Percentiles rank a stretch among this genome's conserved stretches.
Conservation (phyloP, 768 basidiomycete species). For the Termitomyces sp. region DNA sequence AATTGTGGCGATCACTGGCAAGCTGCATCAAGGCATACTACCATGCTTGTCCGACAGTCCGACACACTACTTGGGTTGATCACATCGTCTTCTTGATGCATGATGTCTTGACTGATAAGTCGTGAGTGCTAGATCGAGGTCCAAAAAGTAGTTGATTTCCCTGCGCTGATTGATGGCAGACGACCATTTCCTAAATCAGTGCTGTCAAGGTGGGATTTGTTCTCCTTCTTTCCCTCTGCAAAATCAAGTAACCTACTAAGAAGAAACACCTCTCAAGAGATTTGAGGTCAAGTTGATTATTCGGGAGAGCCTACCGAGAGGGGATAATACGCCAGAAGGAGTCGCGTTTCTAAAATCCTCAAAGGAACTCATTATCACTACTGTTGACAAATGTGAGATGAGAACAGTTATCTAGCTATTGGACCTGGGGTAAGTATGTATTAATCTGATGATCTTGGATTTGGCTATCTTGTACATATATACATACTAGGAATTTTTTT, state of each 20-base stretch:
- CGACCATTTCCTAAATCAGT: not conserved
- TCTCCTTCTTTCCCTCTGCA: not conserved
- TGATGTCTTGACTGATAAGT: not conserved
- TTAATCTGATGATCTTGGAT: not conserved
- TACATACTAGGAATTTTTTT: not conserved
- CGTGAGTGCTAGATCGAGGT: not conserved
- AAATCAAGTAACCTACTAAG: not conserved
- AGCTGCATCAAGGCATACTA: not conserved
- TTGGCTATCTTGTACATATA: not conserved
- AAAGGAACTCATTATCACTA: not conserved
- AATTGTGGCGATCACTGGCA: not conserved
- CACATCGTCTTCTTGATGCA: not conserved
- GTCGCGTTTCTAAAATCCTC: not conserved
- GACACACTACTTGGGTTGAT: not conserved
- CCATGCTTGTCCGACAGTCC: not conserved
- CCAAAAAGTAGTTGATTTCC: not conserved
- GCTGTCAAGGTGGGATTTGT: not conserved
- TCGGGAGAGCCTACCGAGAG: not conserved
- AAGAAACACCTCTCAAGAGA: not conserved
- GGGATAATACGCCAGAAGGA: not conserved
- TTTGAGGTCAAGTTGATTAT: not conserved
- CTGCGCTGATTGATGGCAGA: not conserved
- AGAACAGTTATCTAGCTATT: not conserved
- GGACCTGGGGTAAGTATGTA: too few species aligned
- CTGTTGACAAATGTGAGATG: not conserved